Evolutionary conservation across 106 monocot species (phyloP), one percentile per base, ranked within the genome.

Genomic region (Platanthera zijinensis): DNA sequence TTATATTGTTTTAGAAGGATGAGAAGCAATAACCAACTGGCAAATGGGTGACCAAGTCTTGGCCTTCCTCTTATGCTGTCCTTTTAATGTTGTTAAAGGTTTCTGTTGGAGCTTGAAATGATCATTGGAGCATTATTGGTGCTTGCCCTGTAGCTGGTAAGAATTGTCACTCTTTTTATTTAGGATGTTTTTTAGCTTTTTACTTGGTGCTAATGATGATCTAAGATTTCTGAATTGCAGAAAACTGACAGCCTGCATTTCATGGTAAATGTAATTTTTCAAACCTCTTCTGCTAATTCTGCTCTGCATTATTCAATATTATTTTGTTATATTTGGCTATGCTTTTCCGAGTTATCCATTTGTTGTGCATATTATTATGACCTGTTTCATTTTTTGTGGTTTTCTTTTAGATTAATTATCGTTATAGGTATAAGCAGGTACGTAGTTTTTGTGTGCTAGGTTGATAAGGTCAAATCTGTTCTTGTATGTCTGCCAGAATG

Each of bases 101-200:
- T 17, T 54, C 49, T 75, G 19, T 69, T 74, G 48, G 76, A 81
- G 67, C 69, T 78, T 81, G 84, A 75, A 39, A 81, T 67, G 61
- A 53, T 77, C 80, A 81, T 85, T 81, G 78, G 77, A 81, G 74
- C 78, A n/a, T 85, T 46, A 75, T 70, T 62, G 66, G 77, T 69
- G 56, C 59, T 78, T 81, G 78, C 81, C 75, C 57, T 53, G 73
- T 64, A 72, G n/a, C 76, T 80, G 84, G 84, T 84, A 80, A 54
- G 71, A 4, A 8, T 70, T 67, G 12, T 7, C 25, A 13, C 7
- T 25, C 17, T 56, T 56, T 15, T 56, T 21, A 7, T 6, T 19
- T 19, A 21, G 59, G 21, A 59, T 59, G 59, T 19, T 61, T 61
- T 3, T 30, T 19, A 66, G 22, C 19, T 66, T 32, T 6, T 66